A percentile compares a stretch with the other conserved stretches of the same genome.
Conservation (phyloP, 2,329 filamentous ascomycete genomes). For the Lasiodiplodia hormozganensis region DNA sequence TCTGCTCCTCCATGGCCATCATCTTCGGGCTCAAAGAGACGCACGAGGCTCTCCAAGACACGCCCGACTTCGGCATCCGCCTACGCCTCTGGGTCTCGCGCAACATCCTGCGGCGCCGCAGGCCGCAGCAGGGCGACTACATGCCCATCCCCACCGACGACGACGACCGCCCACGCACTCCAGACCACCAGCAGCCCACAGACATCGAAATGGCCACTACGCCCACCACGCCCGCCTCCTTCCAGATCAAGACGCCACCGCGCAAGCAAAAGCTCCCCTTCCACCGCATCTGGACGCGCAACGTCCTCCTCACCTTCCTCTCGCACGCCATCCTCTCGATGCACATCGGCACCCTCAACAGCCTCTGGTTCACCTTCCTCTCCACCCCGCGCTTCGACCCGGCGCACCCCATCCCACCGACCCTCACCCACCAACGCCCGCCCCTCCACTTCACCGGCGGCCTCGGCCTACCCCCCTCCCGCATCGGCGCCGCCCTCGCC, state of each 20-base stretch:
- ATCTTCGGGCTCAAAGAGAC: slow-evolving; percentile 72
- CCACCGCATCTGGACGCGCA: slow-evolving; percentile 55
- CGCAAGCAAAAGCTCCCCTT: slow-evolving; percentile 51
- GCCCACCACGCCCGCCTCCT: background rate
- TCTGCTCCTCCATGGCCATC: slow-evolving; percentile 61
- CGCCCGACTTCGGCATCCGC: slow-evolving; percentile 49
- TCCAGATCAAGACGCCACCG: slow-evolving; percentile 27
- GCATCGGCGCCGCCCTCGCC: slow-evolving; percentile 56
- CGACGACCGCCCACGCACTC: slow-evolving; percentile 31
- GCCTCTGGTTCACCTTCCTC: slow-evolving; percentile 58
- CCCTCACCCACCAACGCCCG: slow-evolving; percentile 45
- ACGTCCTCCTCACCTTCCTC: slow-evolving; percentile 52
- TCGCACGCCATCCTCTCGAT: slow-evolving; percentile 54
- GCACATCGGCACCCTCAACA: slow-evolving; percentile 58
- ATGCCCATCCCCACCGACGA: slow-evolving; percentile 34
- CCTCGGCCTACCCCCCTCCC: slow-evolving; percentile 54
- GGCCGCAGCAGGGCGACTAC: slow-evolving; percentile 39
- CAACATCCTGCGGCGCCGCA: slow-evolving; percentile 38
- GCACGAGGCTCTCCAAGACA: slow-evolving; percentile 49
- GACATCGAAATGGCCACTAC: slow-evolving; percentile 14
- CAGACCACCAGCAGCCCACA: background rate
- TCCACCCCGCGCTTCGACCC: slow-evolving; percentile 54
- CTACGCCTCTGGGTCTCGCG: slow-evolving; percentile 48
- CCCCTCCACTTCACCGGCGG: slow-evolving; percentile 57
- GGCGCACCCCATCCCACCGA: slow-evolving; percentile 40